Conservation (phyloP, 805 yeast genomes). For the Starmerella sirachaensis region DNA sequence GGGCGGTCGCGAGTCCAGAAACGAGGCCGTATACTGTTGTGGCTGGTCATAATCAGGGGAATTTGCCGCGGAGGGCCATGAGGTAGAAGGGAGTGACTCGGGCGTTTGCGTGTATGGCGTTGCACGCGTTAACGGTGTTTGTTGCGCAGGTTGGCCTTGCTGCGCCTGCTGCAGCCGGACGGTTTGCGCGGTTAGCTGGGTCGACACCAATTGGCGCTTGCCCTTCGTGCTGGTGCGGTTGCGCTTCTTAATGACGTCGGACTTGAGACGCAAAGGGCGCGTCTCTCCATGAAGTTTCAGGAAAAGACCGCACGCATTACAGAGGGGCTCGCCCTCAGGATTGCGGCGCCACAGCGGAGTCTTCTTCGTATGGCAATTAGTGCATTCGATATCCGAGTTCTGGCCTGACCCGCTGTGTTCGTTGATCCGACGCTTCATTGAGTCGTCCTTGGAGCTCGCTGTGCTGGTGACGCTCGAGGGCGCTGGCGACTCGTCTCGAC, state of each 20-base stretch:
- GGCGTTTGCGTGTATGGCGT: not conserved
- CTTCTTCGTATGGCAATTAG: slow-evolving; percentile 82
- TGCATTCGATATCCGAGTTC: slow-evolving; percentile 39
- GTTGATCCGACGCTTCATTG: not conserved
- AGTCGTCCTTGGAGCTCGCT: slow-evolving; percentile 2
- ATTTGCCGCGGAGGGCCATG: slow-evolving; percentile 3
- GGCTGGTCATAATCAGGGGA: slow-evolving; percentile 6
- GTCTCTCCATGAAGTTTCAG: slow-evolving; percentile 90
- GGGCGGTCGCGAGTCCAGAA: slow-evolving; percentile 3
- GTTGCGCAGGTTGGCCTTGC: slow-evolving; percentile 2
- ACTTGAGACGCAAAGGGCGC: slow-evolving; percentile 82
- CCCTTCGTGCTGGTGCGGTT: slow-evolving; percentile 38
- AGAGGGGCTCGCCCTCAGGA: slow-evolving; percentile 85
- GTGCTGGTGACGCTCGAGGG: slow-evolving; percentile 1
- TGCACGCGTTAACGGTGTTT: slow-evolving; percentile 7
- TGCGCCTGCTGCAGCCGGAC: slow-evolving; percentile 1
- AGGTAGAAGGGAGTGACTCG: not conserved
- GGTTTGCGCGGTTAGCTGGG: not conserved
- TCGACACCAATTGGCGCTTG: slow-evolving; percentile 7
- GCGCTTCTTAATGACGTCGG: slow-evolving; percentile 88
- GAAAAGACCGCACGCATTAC: slow-evolving; percentile 94
- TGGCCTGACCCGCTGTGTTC: slow-evolving; percentile 2
- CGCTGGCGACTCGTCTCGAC: slow-evolving; percentile 5
- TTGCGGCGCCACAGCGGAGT: slow-evolving; percentile 95
- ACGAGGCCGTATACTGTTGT: not conserved